Evolutionary conservation across 176 grass and related monocot species (phyloP).

Genomic region (Musa beccarii): DNA sequence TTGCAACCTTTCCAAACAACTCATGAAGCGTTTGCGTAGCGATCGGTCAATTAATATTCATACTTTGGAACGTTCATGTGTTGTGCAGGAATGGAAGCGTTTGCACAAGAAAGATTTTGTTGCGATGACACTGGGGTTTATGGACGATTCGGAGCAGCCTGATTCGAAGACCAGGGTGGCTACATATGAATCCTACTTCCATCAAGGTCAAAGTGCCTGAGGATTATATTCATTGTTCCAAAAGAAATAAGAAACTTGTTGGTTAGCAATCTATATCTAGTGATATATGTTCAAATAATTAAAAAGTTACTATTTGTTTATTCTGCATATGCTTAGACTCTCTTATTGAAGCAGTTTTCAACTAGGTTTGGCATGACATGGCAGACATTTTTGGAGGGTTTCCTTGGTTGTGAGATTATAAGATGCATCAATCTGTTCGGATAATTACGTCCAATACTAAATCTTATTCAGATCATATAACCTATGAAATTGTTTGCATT

Average conservation of each 20-base stretch:
- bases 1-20: no score
- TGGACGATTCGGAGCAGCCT: constrained; percentile 39
- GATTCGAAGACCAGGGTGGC: constrained; percentile 55
- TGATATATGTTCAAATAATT: neutral
- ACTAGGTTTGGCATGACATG: no score
- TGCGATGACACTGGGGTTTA: constrained; percentile 52
- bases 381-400: no score
- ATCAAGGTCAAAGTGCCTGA: constrained; percentile 18
- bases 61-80: neutral
- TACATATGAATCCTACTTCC: constrained; percentile 44
- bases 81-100: constrained; percentile 55
- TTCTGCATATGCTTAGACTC: neutral
- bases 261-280: neutral
- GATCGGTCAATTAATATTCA: no score
- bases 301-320: neutral
- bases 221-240: neutral
- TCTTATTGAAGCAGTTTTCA: no score
- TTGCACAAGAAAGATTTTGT: constrained; percentile 59
- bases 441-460: no score
- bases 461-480: no score
- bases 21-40: no score
- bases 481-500: no score
- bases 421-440: no score
- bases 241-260: neutral
- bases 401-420: no score